Conservation (phyloP, 805 yeast species). For the Candida morakotiae region DNA sequence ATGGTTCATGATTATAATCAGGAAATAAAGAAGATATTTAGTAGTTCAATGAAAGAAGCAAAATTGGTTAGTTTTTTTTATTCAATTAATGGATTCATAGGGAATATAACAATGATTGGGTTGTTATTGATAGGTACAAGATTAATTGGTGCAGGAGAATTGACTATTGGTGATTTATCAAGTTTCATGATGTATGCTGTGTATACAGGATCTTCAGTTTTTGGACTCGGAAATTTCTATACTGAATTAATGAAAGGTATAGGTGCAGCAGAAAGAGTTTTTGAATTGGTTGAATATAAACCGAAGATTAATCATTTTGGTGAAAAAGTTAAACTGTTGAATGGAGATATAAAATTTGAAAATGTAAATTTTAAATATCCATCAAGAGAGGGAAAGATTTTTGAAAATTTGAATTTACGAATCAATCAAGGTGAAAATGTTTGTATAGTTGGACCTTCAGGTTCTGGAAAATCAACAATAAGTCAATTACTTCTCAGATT, state of each 20-base stretch:
- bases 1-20: slow-evolving; percentile 74
- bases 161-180: slow-evolving; percentile 84
- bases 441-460: slow-evolving; percentile 95
- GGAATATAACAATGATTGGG: slow-evolving; percentile 76
- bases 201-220: slow-evolving; percentile 88
- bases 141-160: slow-evolving; percentile 71
- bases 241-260: slow-evolving; percentile 96
- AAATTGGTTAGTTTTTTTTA: slow-evolving; percentile 69
- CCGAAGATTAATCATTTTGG: slow-evolving; percentile 76
- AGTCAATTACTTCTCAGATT: slow-evolving; percentile 75
- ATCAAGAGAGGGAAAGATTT: slow-evolving; percentile 70
- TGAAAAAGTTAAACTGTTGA: slow-evolving; percentile 30
- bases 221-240: slow-evolving; percentile 86
- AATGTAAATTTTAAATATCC: slow-evolving; percentile 76
- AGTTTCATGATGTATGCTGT: slow-evolving; percentile 95
- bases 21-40: slow-evolving; percentile 61
- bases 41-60: slow-evolving; percentile 78
- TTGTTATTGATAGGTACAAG: slow-evolving; percentile 76
- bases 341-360: slow-evolving; percentile 58
- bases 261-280: slow-evolving; percentile 90
- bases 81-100: slow-evolving; percentile 79
- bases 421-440: slow-evolving; percentile 81
- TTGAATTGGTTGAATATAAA: slow-evolving; percentile 76
- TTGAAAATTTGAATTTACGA: slow-evolving; percentile 53
- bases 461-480: slow-evolving; percentile 91